A percentile compares a stretch with the other conserved stretches of the same genome.
These are phyloP conservation scores for Drechslerella dactyloides DNA, from an alignment of 2,329 filamentous ascomycete species.

Conservation along the genomic window DNA sequence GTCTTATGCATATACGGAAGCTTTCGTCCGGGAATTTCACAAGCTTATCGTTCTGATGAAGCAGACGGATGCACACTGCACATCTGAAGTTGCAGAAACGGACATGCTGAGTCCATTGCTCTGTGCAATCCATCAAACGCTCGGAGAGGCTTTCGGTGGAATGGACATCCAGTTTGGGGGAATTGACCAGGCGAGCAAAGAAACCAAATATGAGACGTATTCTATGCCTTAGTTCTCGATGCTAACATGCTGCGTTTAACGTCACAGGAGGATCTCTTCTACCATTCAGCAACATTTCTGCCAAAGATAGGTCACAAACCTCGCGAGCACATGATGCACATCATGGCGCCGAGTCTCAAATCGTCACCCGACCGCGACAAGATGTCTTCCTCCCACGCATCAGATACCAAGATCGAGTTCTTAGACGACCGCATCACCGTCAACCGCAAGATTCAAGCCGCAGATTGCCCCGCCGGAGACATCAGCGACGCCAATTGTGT, in stretches of 20 bases:
- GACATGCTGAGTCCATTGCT: conserved; percentile 41
- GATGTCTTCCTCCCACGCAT: conserved; percentile 40
- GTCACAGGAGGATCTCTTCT: conserved; percentile 29
- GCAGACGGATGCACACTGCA: conserved; percentile 33
- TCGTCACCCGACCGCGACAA: conserved; percentile 9
- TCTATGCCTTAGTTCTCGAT: background rate
- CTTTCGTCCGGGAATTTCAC: conserved; percentile 34
- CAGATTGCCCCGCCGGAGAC: conserved; percentile 23
- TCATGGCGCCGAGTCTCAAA: conserved; percentile 41
- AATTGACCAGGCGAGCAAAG: conserved; percentile 25
- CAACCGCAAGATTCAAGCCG: conserved; percentile 21
- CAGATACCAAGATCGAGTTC: conserved; percentile 39
- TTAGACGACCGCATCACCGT: conserved; percentile 18
- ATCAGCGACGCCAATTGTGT: conserved; percentile 22
- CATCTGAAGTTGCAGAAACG: conserved; percentile 28
- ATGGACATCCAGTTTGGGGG: conserved; percentile 48
- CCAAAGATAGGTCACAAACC: conserved; percentile 33
- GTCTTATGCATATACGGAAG: conserved; percentile 40
- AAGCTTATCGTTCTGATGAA: conserved; percentile 32
- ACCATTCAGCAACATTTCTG: conserved; percentile 35
- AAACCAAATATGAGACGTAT: no score
- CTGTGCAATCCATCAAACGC: conserved; percentile 35
- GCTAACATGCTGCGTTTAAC: background rate
- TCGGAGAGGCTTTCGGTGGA: conserved; percentile 36
- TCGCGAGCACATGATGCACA: conserved; percentile 42